Conservation (phyloP, 345 rosid species). For the Eucalyptus sp. region DNA sequence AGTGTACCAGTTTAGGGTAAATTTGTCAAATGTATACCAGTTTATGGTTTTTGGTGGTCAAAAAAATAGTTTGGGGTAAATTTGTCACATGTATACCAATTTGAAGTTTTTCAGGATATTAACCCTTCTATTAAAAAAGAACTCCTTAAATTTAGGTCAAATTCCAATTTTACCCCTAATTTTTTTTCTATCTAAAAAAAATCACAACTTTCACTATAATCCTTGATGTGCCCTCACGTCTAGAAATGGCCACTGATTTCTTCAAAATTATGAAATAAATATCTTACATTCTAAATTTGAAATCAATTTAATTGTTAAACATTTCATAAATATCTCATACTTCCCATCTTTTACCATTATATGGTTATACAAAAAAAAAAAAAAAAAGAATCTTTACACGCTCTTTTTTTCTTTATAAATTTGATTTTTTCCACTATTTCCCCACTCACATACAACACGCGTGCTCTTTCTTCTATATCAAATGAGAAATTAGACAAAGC, state of each 20-base stretch:
- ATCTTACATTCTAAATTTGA: background rate
- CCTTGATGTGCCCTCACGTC: accelerated
- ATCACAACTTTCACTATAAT: background rate
- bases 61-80: no score
- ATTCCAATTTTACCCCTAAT: background rate
- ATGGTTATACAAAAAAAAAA: background rate
- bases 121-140: background rate
- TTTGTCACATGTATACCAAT: no score
- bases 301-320: background rate
- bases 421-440: background rate
- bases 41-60: no score
- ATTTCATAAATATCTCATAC: background rate
- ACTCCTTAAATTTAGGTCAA: background rate
- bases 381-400: background rate
- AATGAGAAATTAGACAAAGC: background rate
- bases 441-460: background rate
- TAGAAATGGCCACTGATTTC: background rate
- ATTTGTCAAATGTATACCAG: no score
- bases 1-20: no score
- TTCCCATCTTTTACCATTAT: background rate
- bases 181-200: background rate
- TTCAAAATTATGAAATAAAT: background rate
- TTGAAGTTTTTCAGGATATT: no score
- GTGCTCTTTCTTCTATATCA: background rate
- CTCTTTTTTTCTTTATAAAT: background rate